Conservation (phyloP, 2,329 filamentous ascomycete genomes). For the Botrytis cinerea region DNA sequence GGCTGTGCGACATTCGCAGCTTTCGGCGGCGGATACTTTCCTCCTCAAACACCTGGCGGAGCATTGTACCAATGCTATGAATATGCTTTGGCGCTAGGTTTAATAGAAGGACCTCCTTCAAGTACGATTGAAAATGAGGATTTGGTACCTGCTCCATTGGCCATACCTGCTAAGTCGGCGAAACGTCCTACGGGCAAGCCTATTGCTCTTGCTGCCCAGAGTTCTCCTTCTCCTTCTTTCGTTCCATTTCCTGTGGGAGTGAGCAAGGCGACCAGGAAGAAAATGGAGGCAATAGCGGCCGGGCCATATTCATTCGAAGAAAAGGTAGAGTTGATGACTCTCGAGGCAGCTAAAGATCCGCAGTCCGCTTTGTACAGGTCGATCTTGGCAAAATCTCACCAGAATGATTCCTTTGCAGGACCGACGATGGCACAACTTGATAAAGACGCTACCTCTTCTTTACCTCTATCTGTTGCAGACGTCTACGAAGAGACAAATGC, state of each 20-base stretch:
- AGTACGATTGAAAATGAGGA: background rate
- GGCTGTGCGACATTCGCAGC: conserved; percentile 11
- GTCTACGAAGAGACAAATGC: background rate
- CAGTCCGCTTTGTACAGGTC: background rate
- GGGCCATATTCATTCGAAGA: background rate
- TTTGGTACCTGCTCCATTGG: conserved; percentile 1
- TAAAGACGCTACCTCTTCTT: background rate
- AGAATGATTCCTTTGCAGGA: background rate
- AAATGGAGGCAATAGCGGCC: background rate
- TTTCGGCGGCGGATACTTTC: conserved; percentile 6
- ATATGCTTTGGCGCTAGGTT: background rate
- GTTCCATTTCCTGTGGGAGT: background rate
- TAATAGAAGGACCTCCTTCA: background rate
- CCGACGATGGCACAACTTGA: background rate
- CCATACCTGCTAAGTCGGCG: background rate
- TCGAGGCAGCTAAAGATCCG: background rate
- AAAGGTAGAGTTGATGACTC: background rate
- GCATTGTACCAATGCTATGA: background rate
- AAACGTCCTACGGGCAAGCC: background rate
- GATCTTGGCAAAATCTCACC: background rate
- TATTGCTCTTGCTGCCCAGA: background rate
- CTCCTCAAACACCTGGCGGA: background rate
- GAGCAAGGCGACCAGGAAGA: background rate
- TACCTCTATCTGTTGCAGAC: background rate
- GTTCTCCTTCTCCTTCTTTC: background rate